phyloP scores from a whole-genome alignment of 2,329 filamentous ascomycete species.

The Mariannaea sp. region DNA sequence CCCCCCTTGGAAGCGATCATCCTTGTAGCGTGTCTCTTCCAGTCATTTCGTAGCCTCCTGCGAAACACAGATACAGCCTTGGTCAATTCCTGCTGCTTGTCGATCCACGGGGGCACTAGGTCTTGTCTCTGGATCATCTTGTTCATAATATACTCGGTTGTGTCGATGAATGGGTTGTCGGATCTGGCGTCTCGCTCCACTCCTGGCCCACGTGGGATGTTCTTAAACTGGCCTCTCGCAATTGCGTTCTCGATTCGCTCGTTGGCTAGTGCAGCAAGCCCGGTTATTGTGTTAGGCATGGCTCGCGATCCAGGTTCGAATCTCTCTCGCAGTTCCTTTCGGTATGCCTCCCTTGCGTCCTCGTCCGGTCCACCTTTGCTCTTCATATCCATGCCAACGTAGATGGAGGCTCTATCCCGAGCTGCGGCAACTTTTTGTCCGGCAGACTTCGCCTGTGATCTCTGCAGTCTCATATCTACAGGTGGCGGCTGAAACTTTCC shows the following conservation, averaged over 20 bases:
- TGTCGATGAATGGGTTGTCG: slow-evolving; percentile 89
- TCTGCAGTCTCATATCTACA: slow-evolving; percentile 58
- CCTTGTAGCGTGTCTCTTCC: slow-evolving; percentile 80
- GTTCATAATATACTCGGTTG: slow-evolving; percentile 97
- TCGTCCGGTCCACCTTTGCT: slow-evolving; percentile 62
- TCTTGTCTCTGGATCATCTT: slow-evolving; percentile 97
- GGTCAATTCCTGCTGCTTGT: slow-evolving; percentile 92
- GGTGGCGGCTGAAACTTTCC: slow-evolving; percentile 53
- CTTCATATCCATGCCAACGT: slow-evolving; percentile 54
- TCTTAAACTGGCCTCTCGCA: slow-evolving; percentile 82
- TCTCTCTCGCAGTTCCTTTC: slow-evolving; percentile 76
- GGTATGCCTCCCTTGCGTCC: slow-evolving; percentile 72
- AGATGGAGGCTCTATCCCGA: slow-evolving; percentile 61
- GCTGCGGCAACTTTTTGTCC: slow-evolving; percentile 58
- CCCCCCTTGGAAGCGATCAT: slow-evolving; percentile 80
- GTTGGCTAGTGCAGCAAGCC: slow-evolving; percentile 83
- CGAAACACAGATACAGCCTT: slow-evolving; percentile 73
- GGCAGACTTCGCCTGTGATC: slow-evolving; percentile 45
- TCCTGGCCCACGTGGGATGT: slow-evolving; percentile 79
- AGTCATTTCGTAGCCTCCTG: slow-evolving; percentile 75
- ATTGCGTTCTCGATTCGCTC: slow-evolving; percentile 94
- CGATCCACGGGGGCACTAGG: slow-evolving; percentile 96
- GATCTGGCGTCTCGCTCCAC: slow-evolving; percentile 82
- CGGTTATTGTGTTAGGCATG: slow-evolving; percentile 77
- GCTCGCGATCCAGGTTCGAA: slow-evolving; percentile 74